Conservation (phyloP, 78 protist genomes). For the Dictyostelium purpureum region DNA sequence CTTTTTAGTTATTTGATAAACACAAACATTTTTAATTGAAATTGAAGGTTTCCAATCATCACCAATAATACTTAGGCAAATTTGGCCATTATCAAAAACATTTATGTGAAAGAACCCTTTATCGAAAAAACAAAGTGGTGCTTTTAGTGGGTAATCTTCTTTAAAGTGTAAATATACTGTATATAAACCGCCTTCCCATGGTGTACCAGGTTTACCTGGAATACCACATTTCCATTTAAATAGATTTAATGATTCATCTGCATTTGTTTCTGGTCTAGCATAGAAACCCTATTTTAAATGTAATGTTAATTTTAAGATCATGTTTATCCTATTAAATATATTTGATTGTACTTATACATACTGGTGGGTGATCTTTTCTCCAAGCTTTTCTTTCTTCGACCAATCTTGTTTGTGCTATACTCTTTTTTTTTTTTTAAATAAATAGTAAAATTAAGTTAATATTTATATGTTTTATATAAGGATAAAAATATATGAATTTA, state of each 20-base stretch:
- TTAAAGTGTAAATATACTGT: constrained; percentile 85
- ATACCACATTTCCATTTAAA: constrained; percentile 90
- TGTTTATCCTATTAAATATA: neutral
- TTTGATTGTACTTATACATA: neutral
- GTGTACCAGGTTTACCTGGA: constrained; percentile 92
- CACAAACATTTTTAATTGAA: constrained; percentile 88
- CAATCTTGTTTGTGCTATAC: constrained; percentile 83
- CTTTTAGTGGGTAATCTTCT: constrained; percentile 95
- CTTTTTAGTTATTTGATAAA: neutral
- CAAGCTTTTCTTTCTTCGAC: constrained; percentile 93
- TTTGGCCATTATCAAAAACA: constrained; percentile 94
- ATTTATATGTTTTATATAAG: too few species aligned
- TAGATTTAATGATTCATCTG: constrained; percentile 84
- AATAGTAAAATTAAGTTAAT: too few species aligned
- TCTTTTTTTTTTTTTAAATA: neutral
- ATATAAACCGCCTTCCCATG: constrained; percentile 96
- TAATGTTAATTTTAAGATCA: neutral
- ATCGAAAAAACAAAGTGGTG: constrained; percentile 89
- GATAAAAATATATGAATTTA: neutral
- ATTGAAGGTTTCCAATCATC: constrained; percentile 97
- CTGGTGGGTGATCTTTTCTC: constrained; percentile 96
- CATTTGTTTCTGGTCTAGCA: constrained; percentile 75
- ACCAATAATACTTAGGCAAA: constrained; percentile 94
- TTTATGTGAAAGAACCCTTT: constrained; percentile 78
- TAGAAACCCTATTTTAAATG: constrained; percentile 72